Evolutionary conservation across 2,329 filamentous ascomycete species (phyloP), one percentile per base, ranked within the genome.

Genomic region (Pezicula rhizophila): DNA sequence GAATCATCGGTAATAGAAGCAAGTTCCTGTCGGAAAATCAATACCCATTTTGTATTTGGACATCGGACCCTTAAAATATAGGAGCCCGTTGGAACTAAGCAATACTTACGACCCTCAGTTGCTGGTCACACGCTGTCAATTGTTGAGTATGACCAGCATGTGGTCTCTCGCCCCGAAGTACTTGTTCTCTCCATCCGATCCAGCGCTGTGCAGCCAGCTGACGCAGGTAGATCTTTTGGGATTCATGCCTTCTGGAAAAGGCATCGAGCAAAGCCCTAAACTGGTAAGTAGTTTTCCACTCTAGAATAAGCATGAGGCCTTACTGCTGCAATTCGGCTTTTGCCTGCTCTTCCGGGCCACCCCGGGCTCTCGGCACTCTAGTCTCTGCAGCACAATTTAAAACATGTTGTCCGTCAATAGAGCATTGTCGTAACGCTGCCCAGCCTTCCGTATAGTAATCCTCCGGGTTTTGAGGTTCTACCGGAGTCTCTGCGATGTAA

Each of bases 381-480:
- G 79, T 79, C 63, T 84, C 81, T 37, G 80, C 80, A 18, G 78
- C 79, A 58, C 77, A 80, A 60, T 84, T 79, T 52, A 84, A 72
- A 55, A 85, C 83, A 65, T 82, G 73, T 60, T 82, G 79, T 6
- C 80, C 80, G 57, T 84, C 81, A 38, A 81, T 60, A 45, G 74
- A 70, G 66, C 80, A 84, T 66, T 85, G 80, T 38, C 80, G 75
- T 45, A 85, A 67, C 14, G 74, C 74, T 4, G 76, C 72, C 79
- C 79, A 85, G 18, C 80, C 81, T 54, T 82, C 79, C 11, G 79
- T 80, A 65, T 80, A 77, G 60, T 82, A 80, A 60, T 84, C 81
- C 46, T 78, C 74, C 49, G 70, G 66, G 64, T 80, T 67, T 3
- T 66, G 59, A 7, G 81, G 78, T n/a, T 79, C 72, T 47, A 71